Evolutionary conservation across 2,329 filamentous ascomycete species (phyloP), one percentile per base, ranked within the genome.

Genomic region (Colletotrichum musicola): DNA sequence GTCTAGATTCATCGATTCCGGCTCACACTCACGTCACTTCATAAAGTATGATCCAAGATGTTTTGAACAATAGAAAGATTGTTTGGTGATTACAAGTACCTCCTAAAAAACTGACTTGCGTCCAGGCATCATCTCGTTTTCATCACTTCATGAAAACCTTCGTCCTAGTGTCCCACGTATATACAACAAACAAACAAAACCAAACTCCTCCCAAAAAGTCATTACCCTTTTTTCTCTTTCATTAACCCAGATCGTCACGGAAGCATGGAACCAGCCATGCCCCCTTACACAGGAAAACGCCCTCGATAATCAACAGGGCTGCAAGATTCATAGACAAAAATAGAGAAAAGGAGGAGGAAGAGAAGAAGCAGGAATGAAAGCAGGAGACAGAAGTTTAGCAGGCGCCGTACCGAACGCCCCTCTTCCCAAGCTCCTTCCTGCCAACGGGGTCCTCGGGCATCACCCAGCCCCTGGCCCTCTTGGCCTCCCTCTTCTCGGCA

Each of bases 401-500:
- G 27, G 73, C 82, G 20, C 83, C 82, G 64, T 91, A 90, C 69
- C 85, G 81, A 44, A 91, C 88, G 16, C 89, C 89, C 64, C 89
- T 83, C 82, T 88, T 90, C 5, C 90, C 90, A 60, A 91, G 83
- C 81, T 95, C 92, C 80, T 92, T 90, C 74, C 91, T 85, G 9
- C 90, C 89, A 12, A 94, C 83, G 3, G 89, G 84, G 74, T 94
- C 92, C 74, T 94, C 91, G 1, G 92, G 92, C 81, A 89, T 86
- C 1, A 93, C 87, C 92, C 92, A 95, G 0, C 92, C 92, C 35
- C 92, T 81, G 2, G 88, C 85, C 22, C 91, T 81, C 87, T 94
- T 94, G 20, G 91, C 90, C 80, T 92, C 90, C 66, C 89, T 83
- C 89, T 93, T 96, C 87, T 92, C 92, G 38, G 86, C 90, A 73